Evolutionary conservation across 225 moss, liverwort and hornwort genomes (phyloP).

Genomic region (Pseudisothecium myosuroides): DNA sequence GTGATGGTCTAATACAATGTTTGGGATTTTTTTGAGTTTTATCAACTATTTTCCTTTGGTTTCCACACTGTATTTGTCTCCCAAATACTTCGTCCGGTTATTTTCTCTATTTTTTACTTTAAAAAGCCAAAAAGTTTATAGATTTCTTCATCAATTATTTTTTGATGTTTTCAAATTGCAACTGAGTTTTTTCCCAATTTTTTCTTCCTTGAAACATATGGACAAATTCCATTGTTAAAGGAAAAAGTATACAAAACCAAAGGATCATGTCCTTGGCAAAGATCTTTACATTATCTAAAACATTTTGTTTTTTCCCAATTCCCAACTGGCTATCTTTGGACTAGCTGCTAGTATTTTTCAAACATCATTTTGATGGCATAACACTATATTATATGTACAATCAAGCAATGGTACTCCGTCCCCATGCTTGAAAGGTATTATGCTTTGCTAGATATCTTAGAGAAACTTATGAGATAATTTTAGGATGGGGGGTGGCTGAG

Average conservation of each 20-base stretch:
- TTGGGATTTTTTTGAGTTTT: no score
- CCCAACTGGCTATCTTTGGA: not conserved
- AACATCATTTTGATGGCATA: not conserved
- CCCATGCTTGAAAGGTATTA: no score
- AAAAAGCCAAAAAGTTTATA: not conserved
- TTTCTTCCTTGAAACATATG: no score
- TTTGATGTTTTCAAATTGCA: not conserved
- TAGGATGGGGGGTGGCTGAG: no score
- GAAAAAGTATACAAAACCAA: no score
- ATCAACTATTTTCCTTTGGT: no score
- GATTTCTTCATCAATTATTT: accelerated
- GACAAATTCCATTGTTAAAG: no score
- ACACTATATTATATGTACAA: not conserved
- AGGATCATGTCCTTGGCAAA: no score
- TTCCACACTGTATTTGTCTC: accelerated
- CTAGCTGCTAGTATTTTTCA: not conserved
- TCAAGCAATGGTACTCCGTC: no score
- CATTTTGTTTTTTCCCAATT: not conserved
- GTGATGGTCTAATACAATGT: not conserved
- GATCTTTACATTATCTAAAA: no score
- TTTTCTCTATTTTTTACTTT: not conserved
- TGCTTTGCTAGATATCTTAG: no score
- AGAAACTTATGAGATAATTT: no score
- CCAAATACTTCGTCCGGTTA: accelerated
- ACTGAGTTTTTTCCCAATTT: not conserved